These are phyloP conservation scores for Penicillium sp. DNA, from an alignment of 2,329 filamentous ascomycete genomes.

Conservation along the genomic window DNA sequence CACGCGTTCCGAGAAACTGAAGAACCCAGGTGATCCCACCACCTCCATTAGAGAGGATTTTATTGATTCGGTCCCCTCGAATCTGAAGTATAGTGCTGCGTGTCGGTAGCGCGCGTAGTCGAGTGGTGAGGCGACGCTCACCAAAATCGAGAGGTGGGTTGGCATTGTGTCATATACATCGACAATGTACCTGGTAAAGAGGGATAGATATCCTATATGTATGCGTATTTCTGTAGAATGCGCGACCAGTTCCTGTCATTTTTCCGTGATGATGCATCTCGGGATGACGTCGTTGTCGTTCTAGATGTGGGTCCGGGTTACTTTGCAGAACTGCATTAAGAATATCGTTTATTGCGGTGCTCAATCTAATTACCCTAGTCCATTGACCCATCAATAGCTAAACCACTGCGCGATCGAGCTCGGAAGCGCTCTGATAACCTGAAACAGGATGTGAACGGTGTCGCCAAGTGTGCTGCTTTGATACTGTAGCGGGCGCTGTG, in stretches of 20 bases:
- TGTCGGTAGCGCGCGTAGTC: constrained; percentile 22
- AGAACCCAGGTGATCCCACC: constrained; percentile 12
- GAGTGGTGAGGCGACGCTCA: constrained; percentile 19
- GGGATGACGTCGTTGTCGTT: too few relatives aligned
- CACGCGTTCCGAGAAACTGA: constrained; percentile 12
- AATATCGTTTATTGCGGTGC: background rate
- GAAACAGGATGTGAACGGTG: constrained; percentile 14
- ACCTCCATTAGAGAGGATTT: constrained; percentile 17
- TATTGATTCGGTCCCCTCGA: background rate
- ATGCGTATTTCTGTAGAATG: too few relatives aligned
- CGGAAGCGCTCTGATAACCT: constrained; percentile 16
- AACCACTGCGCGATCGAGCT: constrained; percentile 6
- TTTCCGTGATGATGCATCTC: too few relatives aligned
- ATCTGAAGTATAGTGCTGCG: constrained; percentile 16
- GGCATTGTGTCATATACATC: constrained; percentile 6
- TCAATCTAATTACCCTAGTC: background rate
- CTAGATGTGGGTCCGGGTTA: too few relatives aligned
- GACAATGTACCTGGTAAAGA: too few relatives aligned
- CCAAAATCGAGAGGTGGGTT: constrained; percentile 16
- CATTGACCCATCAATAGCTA: background rate
- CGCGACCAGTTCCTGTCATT: too few relatives aligned
- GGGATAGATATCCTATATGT: too few relatives aligned
- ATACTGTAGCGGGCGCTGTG: constrained; percentile 26
- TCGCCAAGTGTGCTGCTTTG: constrained; percentile 8
- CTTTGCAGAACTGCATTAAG: background rate